Evolutionary conservation across 768 basidiomycete genomes (phyloP).

Genomic region (Kwoniella newhampshirensis): DNA sequence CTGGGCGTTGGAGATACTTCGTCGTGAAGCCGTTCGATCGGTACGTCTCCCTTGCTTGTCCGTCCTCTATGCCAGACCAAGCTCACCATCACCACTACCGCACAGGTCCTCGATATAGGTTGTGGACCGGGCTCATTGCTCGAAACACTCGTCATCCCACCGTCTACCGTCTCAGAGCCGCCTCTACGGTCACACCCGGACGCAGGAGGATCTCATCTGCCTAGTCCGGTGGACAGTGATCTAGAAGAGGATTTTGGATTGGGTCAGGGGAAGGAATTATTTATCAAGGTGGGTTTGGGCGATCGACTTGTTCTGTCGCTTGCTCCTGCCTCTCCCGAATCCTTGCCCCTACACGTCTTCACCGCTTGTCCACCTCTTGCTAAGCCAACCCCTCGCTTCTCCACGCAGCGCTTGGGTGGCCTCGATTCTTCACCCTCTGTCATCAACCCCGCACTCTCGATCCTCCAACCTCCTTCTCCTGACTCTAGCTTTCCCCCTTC

Average conservation of each 20-base stretch:
- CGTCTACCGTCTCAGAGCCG: conserved; percentile 42
- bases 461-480: conserved; percentile 33
- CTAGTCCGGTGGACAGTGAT: conserved; percentile 26
- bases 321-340: background rate
- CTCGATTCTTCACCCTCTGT: conserved; percentile 46
- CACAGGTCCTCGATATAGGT: conserved; percentile 52
- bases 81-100: background rate
- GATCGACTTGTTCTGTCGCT: background rate
- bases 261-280: conserved; percentile 32
- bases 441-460: conserved; percentile 40
- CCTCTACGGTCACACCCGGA: conserved; percentile 26
- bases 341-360: background rate
- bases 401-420: conserved; percentile 47
- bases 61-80: background rate
- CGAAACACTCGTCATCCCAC: conserved; percentile 46
- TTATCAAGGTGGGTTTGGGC: conserved; percentile 42
- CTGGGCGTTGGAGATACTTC: conserved; percentile 51
- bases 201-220: conserved; percentile 7
- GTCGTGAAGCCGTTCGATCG: conserved; percentile 40
- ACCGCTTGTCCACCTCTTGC: background rate
- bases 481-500: conserved; percentile 17
- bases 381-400: background rate
- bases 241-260: conserved; percentile 19
- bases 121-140: conserved; percentile 51
- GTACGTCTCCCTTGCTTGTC: conserved; percentile 23